Evolutionary conservation across 108 stramenopile species (phyloP), one percentile per base, ranked within the genome.

Genomic region (Stephanodiscus triporus): DNA sequence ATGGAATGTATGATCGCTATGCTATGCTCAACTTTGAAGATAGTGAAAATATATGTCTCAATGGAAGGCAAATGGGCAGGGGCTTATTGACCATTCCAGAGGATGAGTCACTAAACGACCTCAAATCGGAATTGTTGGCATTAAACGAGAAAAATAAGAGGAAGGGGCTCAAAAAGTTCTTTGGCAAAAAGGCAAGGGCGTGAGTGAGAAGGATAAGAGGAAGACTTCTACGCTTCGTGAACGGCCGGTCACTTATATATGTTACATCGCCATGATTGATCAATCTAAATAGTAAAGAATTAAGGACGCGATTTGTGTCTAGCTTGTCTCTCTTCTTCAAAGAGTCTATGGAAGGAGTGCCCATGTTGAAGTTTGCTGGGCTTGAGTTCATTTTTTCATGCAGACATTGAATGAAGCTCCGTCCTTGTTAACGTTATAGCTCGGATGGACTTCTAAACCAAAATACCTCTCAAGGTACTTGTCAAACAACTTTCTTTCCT

Each of bases 391-490:
- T 16, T 19, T 16, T 16, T 49, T 49, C 48, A 19, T 34, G 32
- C 32, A 34, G 5, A 34, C 32, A 34, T 34, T 34, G 48, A 49
- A 19, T 49, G n/a, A 16, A 16, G 19, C 48, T 49, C 19, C 19
- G 48, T 49, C 63, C 42, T 34, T 34, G 32, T 5, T 34, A 34
- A 34, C 5, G 32, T 34, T 34, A 34, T 34, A 34, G 20, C 24
- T 58, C 2, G 24, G 14, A 26, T 16, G 5, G 26, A 63, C 22
- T 37, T 10, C 43, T 26, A 63, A 40, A 6, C 63, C 63, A 48
- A 49, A 65, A 27, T 65, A 65, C 24, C 23, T 45, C 42, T 65
- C 63, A 10, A 65, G 63, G 20, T 49, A 65, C 5, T 2, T 65
- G 22, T 47, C 22, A 63, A 63, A 45, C 37, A 36, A 3, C 9